Base-by-base conservation (phyloP, 2,329 filamentous ascomycete species). In the Epichloe brachyelytri region DNA sequence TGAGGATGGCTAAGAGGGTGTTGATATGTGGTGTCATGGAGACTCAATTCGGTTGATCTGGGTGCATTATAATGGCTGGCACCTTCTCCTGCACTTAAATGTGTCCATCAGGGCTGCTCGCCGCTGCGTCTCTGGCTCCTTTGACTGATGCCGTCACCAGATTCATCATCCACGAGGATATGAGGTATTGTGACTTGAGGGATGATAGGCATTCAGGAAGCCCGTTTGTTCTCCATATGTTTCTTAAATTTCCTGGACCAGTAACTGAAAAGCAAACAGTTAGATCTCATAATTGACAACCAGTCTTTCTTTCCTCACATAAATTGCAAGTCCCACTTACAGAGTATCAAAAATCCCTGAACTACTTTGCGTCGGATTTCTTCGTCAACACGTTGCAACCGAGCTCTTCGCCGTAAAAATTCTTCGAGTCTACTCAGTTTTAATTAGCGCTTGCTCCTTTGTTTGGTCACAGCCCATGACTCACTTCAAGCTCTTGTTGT, bases 341-440 rank as follows among this genome's bases (percentile, higher is more conserved):
- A 93, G 68, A 14, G 90, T 97, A 64, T 97, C 87, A 67, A 98
- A 71, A 98, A 98, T 40, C 90, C 89, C 43, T 93, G 79, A 10
- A 98, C 93, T 30, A 90, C 82, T 56, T 91, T 86, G 52, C 94
- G 82, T 52, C 88, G 85, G 43, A 97, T 88, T 58, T 93, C 88
- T 67, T 98, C 91, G 60, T 98, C 88, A 1, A 98, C 91, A 54
- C 91, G 85, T 65, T 97, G 91, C 46, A 98, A 75, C 49, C 91
- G 82, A 34, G 90, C 88, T 55, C 91, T 83, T 38, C 94, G 88
- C 52, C 91, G 85, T 51, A 98, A 70, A 66, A 95, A 98, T 64
- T 98, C 93, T 62, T 98, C 93, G 2, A 98, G 78, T 55, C 88
- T 88, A 50, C 8, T 22, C 36, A 40, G 22, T 14, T 36, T 47